Base-by-base conservation (phyloP, 2,329 filamentous ascomycete genomes). In the Ceratocystiopsis brevicomis region DNA sequence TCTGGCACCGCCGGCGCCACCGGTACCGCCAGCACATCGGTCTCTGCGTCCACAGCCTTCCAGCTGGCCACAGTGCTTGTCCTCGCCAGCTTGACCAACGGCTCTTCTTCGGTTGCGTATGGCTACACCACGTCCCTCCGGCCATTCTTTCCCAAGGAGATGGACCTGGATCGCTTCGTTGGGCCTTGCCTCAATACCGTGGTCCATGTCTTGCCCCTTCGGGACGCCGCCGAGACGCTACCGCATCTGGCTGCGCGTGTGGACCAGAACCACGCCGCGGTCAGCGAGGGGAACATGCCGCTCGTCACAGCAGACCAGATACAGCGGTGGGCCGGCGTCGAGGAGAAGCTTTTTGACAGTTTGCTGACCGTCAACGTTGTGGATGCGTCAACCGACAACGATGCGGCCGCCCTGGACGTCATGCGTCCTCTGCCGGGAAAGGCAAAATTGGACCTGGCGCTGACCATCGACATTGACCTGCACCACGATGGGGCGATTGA, bases 111-210 rank as follows among this genome's bases (percentile, higher is more conserved):
- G 19, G 19, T 21, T 21, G 19, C 6, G 6, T 21, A 21, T 6
- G 19, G 19, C 19, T 21, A 21, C 19, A 21, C 19, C 4, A 21
- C 19, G 19, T 21, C 19, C 6, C 19, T 21, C 4, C 19, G 19
- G 19, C 4, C 19, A 4, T 6, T 21, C 19, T 6, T 21, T 6
- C 19, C 19, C 6, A 6, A 21, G 4, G 19, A 21, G 4, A 37
- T 44, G 10, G 37, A 38, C 12, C 44, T 48, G 15, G 44, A 46
- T 17, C 36, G 30, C 10, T 49, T 50, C 19, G 45, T 52, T 25
- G 51, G 51, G 2, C 51, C 51, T 13, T 53, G 51, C 17, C 47
- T 53, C 39, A 53, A 53, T 33, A 53, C 51, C 3, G 25, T 53
- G 1, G 43, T 51, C n/a, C 49, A 53, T 12, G 44, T 48, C 2